Base-by-base conservation (phyloP, 192 early-diverging fungal species). In the Oehlia diaphana region DNA sequence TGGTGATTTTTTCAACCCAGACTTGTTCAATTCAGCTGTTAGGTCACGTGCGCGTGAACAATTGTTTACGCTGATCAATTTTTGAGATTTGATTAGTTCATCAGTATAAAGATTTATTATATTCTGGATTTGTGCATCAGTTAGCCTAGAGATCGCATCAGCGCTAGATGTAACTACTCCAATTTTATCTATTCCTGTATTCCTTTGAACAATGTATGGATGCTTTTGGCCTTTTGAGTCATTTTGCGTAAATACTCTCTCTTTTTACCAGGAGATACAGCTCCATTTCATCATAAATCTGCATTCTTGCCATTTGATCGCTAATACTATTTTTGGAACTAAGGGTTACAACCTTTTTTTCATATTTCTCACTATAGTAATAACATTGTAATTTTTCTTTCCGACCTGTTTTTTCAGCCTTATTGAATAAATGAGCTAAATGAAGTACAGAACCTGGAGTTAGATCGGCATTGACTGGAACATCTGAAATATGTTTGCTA, bases 111-210 rank as follows among this genome's bases (percentile, higher is more conserved):
- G n/a, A n/a, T n/a, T n/a, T n/a, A n/a, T n/a, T n/a, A n/a, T 71
- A 35, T 71, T 71, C 35, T 39, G 37, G 10, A 70, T 70, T 70
- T 70, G 33, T 21, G 31, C 10, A 70, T 33, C 35, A 12, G 37
- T 70, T 70, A 70, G 31, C 19, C 68, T 70, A 70, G 68, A 70
- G 31, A 70, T 70, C n/a, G 68, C 68, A 71, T 71, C 19, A 71
- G 69, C 69, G 35, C 69, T 71, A 71, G 9, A 71, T 35, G 37
- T 71, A 71, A 71, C 69, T 71, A 35, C 28, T 16, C 35, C 35
- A 35, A 71, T 71, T 71, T 71, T 71, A 71, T 71, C 69, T 71
- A 71, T 71, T 71, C 35, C 69, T n/a, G n/a, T 71, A 71, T 71
- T 71, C 35, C 19, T 44, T 71, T 71, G n/a, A 44, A 71, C 16